Evolutionary conservation across 495 filamentous ascomycete species (phyloP).

Genomic region (Daldinia decipiens): DNA sequence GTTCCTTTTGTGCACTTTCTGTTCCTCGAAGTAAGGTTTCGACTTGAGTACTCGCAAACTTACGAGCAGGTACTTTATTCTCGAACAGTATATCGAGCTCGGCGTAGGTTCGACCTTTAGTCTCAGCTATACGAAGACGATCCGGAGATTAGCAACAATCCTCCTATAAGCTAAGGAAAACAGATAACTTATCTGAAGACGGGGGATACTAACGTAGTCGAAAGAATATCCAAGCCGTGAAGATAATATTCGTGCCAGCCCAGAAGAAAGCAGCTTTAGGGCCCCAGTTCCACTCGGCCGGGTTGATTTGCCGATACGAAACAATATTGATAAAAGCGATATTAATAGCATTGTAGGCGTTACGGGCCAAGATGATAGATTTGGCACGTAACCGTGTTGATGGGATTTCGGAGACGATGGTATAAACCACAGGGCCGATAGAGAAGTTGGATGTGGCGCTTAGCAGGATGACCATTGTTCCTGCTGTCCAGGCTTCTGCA

Average conservation of each 20-base stretch:
- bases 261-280: conserved; percentile 65
- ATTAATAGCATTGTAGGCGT: conserved; percentile 63
- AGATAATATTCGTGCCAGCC: conserved; percentile 61
- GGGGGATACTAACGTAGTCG: conserved; percentile 50
- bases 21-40: conserved; percentile 45
- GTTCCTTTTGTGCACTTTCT: conserved; percentile 46
- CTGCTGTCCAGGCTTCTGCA: conserved; percentile 57
- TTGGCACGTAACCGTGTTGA: conserved; percentile 64
- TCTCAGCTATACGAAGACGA: conserved; percentile 50
- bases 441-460: conserved; percentile 57
- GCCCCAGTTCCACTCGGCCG: conserved; percentile 64
- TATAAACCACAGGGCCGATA: conserved; percentile 69
- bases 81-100: conserved; percentile 70
- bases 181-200: conserved; percentile 16
- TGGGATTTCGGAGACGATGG: conserved; percentile 67
- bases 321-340: conserved; percentile 55
- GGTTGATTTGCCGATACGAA: conserved; percentile 62
- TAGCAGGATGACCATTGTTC: conserved; percentile 60
- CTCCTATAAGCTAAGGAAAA: neutral
- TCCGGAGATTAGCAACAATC: neutral
- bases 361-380: conserved; percentile 66
- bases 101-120: conserved; percentile 60
- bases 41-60: conserved; percentile 55
- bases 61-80: conserved; percentile 56
- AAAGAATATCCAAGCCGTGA: conserved; percentile 54